phyloP scores from a whole-genome alignment of 352 stramenopile species.

The Globisporangium nunn region DNA sequence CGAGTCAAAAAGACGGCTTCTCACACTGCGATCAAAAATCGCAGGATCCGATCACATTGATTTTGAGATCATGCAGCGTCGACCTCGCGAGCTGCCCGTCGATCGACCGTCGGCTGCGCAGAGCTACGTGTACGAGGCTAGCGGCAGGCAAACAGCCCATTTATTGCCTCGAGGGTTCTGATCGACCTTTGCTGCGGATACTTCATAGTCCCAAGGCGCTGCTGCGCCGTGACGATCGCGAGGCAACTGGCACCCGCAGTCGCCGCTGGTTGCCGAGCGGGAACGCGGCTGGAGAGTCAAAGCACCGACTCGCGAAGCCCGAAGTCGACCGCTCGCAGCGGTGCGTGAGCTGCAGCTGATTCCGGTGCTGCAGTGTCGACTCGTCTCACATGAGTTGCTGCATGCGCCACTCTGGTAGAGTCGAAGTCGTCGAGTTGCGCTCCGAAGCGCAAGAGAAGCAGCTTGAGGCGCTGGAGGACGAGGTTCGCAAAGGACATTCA shows the following conservation, averaged over 20 bases:
- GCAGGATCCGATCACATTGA: too few species aligned
- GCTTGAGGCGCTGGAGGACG: conserved; percentile 31
- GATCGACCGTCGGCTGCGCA: conserved; percentile 47
- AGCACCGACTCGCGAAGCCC: conserved; percentile 30
- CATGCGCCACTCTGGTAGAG: conserved; percentile 7
- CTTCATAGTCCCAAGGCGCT: conserved; percentile 19
- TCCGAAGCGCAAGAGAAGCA: conserved; percentile 21
- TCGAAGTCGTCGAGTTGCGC: conserved; percentile 27
- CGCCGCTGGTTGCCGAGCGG: conserved; percentile 48
- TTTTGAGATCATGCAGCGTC: conserved; percentile 2
- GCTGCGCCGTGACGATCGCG: conserved; percentile 21
- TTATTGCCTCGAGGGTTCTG: not conserved
- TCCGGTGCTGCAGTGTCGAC: not conserved
- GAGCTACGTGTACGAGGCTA: conserved; percentile 34
- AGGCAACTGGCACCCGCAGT: not conserved
- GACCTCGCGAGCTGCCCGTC: conserved; percentile 49
- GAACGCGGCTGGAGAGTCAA: conserved; percentile 37
- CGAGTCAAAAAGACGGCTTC: too few species aligned
- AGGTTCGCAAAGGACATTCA: conserved; percentile 15
- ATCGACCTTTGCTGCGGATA: not conserved
- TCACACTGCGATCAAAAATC: too few species aligned
- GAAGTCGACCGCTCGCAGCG: conserved; percentile 7
- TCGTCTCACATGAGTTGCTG: not conserved
- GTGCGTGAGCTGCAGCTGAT: not conserved
- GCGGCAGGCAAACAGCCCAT: too few species aligned